phyloP scores from a whole-genome alignment of 78 protist genomes.

The Dictyostelium brefeldianum region DNA sequence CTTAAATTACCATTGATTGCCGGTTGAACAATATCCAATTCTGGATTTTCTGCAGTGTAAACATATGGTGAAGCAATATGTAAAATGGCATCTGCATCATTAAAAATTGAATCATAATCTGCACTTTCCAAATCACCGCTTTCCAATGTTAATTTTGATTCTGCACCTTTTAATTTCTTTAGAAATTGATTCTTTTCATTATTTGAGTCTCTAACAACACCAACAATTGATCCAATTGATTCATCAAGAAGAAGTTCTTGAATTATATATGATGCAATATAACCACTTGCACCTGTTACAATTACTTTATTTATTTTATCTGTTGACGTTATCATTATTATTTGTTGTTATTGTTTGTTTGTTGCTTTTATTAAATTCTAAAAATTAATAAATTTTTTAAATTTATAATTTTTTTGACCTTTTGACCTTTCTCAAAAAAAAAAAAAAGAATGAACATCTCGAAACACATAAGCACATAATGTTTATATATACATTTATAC shows the following conservation, averaged over 20 bases:
- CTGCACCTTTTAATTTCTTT: neutral
- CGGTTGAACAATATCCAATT: slow-evolving; percentile 22
- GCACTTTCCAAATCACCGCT: slow-evolving; percentile 44
- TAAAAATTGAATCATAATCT: slow-evolving; percentile 2
- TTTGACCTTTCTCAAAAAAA: too few relatives aligned
- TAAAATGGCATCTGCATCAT: neutral
- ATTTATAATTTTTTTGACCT: neutral
- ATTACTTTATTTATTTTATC: slow-evolving; percentile 1
- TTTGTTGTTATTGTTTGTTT: neutral
- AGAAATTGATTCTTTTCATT: neutral
- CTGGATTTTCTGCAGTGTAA: neutral
- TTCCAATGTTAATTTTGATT: neutral
- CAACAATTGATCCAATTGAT: neutral
- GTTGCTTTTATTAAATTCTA: neutral
- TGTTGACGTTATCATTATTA: neutral
- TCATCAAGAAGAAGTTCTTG: neutral
- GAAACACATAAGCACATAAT: too few relatives aligned
- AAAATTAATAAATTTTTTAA: too few relatives aligned
- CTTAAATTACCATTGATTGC: slow-evolving; percentile 41
- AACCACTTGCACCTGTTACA: slow-evolving; percentile 57
- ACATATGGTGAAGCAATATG: slow-evolving; percentile 56
- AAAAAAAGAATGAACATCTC: too few relatives aligned
- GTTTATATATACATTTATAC: neutral
- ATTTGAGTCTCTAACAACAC: neutral
- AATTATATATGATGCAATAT: slow-evolving; percentile 16